phyloP scores from a whole-genome alignment of 106 monocot genomes.

The Dendrobium officinale region DNA sequence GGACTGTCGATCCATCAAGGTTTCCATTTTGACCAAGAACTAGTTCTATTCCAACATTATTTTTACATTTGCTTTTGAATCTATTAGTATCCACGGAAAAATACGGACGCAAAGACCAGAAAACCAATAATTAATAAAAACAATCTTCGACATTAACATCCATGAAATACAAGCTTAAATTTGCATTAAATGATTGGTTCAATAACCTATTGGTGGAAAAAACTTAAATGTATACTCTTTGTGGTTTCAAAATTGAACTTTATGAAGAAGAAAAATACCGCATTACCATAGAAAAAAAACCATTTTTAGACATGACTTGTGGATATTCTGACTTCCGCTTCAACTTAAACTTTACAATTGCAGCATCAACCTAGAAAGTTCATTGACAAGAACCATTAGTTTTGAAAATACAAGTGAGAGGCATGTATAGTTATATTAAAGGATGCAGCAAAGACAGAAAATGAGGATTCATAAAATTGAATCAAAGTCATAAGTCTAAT shows the following conservation, averaged over 20 bases:
- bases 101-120: not conserved
- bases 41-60: too few relatives aligned
- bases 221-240: not conserved
- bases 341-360: conserved; percentile 71
- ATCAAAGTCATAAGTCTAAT: not conserved
- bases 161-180: not conserved
- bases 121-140: not conserved
- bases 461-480: not conserved
- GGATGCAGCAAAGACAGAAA: not conserved
- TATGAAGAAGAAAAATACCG: not conserved
- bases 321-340: conserved; percentile 55
- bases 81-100: not conserved
- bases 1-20: too few relatives aligned
- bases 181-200: not conserved
- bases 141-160: not conserved
- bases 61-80: not conserved
- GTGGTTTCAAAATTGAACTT: not conserved
- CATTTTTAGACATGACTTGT: conserved; percentile 53
- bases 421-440: not conserved
- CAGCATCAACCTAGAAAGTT: conserved; percentile 76
- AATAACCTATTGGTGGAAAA: not conserved
- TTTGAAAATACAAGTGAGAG: not conserved
- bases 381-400: not conserved
- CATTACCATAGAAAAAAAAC: conserved; percentile 78
- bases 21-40: too few relatives aligned